These are phyloP conservation scores for Triticum timopheevii DNA, from an alignment of 176 grass and related monocot genomes.

Conservation along the genomic window DNA sequence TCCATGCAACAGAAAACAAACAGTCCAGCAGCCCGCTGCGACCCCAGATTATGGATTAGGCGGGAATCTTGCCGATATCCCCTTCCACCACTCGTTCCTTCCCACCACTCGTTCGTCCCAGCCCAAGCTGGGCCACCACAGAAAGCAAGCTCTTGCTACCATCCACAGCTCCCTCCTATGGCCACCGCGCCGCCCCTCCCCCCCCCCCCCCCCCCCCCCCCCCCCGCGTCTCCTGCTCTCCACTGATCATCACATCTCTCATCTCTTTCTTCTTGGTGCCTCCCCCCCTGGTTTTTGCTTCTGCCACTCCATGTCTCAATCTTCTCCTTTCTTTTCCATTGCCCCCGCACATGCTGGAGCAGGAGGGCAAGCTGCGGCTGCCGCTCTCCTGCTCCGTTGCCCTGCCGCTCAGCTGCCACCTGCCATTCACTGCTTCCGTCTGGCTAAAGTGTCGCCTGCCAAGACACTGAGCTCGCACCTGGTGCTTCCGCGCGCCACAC, in stretches of 20 bases:
- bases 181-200: constrained; percentile 35
- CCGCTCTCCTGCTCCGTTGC: constrained; percentile 50
- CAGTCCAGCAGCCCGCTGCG: constrained; percentile 27
- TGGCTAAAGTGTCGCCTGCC: constrained; percentile 4
- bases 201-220: constrained; percentile 37
- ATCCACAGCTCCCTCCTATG: constrained; percentile 40
- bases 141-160: constrained; percentile 30
- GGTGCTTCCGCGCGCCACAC: constrained; percentile 41
- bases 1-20: constrained; percentile 36
- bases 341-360: constrained; percentile 44
- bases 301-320: constrained; percentile 58
- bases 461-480: constrained; percentile 18
- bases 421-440: constrained; percentile 16
- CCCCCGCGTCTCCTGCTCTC: constrained; percentile 41
- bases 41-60: constrained; percentile 67
- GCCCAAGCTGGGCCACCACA: constrained; percentile 32
- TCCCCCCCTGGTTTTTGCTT: background rate
- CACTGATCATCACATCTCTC: constrained; percentile 44
- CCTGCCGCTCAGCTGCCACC: constrained; percentile 35
- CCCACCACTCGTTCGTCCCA: constrained; percentile 50
- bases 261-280: constrained; percentile 1
- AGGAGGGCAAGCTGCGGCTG: constrained; percentile 43
- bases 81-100: constrained; percentile 61
- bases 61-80: constrained; percentile 53
- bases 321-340: constrained; percentile 67